Percentiles rank a stretch among this genome's conserved stretches.
Conservation (phyloP, 805 yeast species). For the Wickerhamiella lipophila region DNA sequence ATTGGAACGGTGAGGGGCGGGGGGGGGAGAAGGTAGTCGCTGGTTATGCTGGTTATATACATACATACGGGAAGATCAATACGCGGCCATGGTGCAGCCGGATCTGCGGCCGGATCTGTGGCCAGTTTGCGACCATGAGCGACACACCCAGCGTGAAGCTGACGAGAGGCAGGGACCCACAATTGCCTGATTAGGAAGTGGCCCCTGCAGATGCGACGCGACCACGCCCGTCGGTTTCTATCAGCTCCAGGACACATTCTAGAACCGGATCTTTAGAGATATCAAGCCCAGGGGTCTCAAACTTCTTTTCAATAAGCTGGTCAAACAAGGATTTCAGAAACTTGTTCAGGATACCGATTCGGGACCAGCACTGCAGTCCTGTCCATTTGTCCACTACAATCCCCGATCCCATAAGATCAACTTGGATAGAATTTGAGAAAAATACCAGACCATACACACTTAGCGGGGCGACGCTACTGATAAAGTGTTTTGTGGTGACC, state of each 20-base stretch:
- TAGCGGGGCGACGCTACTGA: conserved; percentile 71
- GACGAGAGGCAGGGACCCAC: background rate
- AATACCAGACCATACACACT: conserved; percentile 57
- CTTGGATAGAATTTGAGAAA: conserved; percentile 55
- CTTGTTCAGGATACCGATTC: conserved; percentile 75
- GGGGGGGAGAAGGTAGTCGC: background rate
- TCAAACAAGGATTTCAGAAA: conserved; percentile 57
- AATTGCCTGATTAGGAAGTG: background rate
- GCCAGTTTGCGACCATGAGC: too few relatives aligned
- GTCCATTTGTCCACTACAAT: conserved; percentile 80
- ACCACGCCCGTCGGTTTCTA: conserved; percentile 25
- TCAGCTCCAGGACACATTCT: conserved; percentile 24
- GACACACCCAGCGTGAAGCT: too few relatives aligned
- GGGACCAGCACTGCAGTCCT: conserved; percentile 85
- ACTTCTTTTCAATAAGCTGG: conserved; percentile 46
- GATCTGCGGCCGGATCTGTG: background rate
- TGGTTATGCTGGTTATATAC: background rate
- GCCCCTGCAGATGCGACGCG: too few relatives aligned
- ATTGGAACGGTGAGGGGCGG: background rate
- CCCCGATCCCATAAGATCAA: conserved; percentile 56
- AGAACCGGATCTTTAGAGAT: conserved; percentile 24
- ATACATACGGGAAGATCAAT: background rate
- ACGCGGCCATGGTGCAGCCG: background rate
- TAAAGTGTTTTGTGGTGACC: conserved; percentile 52
- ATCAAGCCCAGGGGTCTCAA: conserved; percentile 37